Evolutionary conservation across 345 rosid genomes (phyloP).

Genomic region (Diplotaxis tenuifolia): DNA sequence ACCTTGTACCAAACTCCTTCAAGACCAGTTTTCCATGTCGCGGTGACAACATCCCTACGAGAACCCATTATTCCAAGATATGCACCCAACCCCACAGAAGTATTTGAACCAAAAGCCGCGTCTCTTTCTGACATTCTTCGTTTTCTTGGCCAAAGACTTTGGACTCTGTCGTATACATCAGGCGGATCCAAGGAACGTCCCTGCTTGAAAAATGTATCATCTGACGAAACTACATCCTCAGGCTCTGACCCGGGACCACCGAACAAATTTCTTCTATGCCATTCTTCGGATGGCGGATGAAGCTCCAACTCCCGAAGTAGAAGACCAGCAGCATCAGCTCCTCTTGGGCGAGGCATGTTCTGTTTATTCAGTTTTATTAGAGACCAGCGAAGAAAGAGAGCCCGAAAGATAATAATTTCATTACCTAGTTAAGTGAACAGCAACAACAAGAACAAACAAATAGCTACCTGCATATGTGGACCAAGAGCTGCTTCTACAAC

Average conservation of each 20-base stretch:
- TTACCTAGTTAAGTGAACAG: not conserved
- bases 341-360: conserved; percentile 99
- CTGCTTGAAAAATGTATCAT: conserved; percentile 50
- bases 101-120: conserved; percentile 94
- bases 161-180: conserved; percentile 56
- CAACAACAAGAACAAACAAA: conserved; percentile 14
- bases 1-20: conserved; percentile 99
- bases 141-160: conserved; percentile 90
- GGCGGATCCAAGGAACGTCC: conserved; percentile 40
- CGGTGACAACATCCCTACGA: conserved; percentile 89
- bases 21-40: conserved; percentile 92
- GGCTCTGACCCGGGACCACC: conserved; percentile 96
- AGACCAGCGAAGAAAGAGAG: conserved; percentile 7
- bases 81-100: conserved; percentile 85
- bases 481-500: conserved; percentile 99
- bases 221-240: conserved; percentile 52
- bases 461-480: conserved; percentile 94
- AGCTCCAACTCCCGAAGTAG: conserved; percentile 92
- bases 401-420: not conserved
- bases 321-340: conserved; percentile 98
- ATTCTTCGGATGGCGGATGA: conserved; percentile 96
- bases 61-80: conserved; percentile 99
- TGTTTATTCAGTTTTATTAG: conserved; percentile 39
- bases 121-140: conserved; percentile 95
- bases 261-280: conserved; percentile 94